Base-by-base conservation (phyloP, 2,329 filamentous ascomycete species). In the Malbranchea cinnamomea region DNA sequence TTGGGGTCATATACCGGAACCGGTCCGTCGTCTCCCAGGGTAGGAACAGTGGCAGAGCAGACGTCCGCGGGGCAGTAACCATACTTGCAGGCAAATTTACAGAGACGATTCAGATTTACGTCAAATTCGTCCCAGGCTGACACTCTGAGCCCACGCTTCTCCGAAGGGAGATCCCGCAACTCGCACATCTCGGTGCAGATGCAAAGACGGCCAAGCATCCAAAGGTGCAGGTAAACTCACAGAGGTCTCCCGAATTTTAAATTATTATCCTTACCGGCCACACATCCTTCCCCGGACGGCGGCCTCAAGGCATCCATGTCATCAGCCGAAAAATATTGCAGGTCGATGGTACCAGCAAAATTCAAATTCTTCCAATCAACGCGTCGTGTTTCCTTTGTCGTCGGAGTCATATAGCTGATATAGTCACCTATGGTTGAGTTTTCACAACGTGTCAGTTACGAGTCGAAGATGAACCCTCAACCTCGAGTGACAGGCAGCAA, bases 71-170 rank as follows among this genome's bases (percentile, higher is more conserved):
- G 28, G 20, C 28, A 30, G 20, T 24, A 23, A 14, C 20, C 28
- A 18, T 28, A 28, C 15, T 28, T 28, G 26, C 26, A 28, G n/a
- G 26, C 11, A 12, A 28, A 28, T 18, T 18, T 28, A 14, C 26
- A 28, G 19, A 28, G 26, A 10, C 15, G 26, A 18, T 28, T 28
- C 9, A 28, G 12, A 16, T 28, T 16, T 9, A 28, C 26, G 15
- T 28, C 26, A 12, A 16, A 12, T 18, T 28, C 26, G 15, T 28
- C 26, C 26, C 9, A 12, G 7, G 12, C 26, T n/a, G 12, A 9
- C 6, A 28, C 16, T 6, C 26, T 7, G 9, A 9, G 9, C 11
- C 7, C 16, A 7, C 10, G 8, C 7, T 28, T 15, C 15, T 7
- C 26, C 9, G 26, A 14, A 16, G 26, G 26, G 19, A 28, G 26